A percentile compares a stretch with the other conserved stretches of the same genome.
Evolutionary conservation across 208 protist genomes (phyloP).

Genomic region (Leishmania tropica): DNA sequence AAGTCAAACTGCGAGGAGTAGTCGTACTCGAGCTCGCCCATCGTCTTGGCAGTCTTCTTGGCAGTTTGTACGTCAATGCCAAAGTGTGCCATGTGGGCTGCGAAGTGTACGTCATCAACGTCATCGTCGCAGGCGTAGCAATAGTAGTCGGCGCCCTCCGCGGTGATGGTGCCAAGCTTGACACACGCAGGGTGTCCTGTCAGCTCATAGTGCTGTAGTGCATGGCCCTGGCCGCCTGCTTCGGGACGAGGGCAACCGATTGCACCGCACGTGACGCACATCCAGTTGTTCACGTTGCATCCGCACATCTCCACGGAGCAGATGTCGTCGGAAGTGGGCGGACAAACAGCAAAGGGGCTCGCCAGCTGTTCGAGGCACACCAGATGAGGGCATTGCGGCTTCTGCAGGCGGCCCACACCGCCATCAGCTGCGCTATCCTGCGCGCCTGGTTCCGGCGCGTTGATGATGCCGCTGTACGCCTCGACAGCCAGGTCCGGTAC

Average conservation of each 20-base stretch:
- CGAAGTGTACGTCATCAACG: conserved; percentile 94
- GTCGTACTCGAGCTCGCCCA: conserved; percentile 97
- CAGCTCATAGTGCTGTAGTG: conserved; percentile 86
- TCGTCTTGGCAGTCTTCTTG: conserved; percentile 96
- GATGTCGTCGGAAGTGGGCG: conserved; percentile 47
- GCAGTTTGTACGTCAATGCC: conserved; percentile 94
- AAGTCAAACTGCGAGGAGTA: conserved; percentile 95
- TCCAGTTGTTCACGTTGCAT: conserved; percentile 94
- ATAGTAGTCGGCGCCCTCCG: conserved; percentile 89
- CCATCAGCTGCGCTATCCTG: conserved; percentile 36
- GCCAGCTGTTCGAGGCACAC: conserved; percentile 79
- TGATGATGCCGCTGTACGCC: conserved; percentile 56
- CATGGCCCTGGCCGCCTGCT: conserved; percentile 95
- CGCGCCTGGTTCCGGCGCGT: conserved; percentile 65
- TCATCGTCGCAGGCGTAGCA: conserved; percentile 97
- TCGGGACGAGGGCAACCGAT: conserved; percentile 95
- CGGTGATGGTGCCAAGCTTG: conserved; percentile 97
- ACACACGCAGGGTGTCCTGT: conserved; percentile 93
- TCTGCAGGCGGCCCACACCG: conserved; percentile 27
- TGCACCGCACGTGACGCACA: conserved; percentile 94
- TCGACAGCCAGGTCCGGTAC: conserved; percentile 57
- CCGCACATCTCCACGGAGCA: conserved; percentile 76
- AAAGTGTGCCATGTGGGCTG: conserved; percentile 95
- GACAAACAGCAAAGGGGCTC: conserved; percentile 46
- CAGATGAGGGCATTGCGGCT: conserved; percentile 77